Evolutionary conservation across 345 rosid species (phyloP), one percentile per base, ranked within the genome.

Genomic region (Dipteronia dyeriana): DNA sequence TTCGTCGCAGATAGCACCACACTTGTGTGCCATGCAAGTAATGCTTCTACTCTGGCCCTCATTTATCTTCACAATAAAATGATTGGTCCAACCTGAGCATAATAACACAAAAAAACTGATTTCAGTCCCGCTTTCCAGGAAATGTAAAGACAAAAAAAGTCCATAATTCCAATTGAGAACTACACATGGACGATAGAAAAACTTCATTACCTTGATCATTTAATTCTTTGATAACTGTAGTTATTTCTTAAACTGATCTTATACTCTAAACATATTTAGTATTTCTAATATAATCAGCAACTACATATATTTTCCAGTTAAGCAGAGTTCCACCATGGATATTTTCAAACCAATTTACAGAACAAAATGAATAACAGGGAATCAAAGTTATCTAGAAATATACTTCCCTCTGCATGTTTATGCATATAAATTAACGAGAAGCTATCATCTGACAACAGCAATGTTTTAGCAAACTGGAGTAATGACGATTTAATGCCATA

Each of bases 21-120:
- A 86, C 39, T 79, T 75, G 75, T 53, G 76, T 47, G 53, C 80
- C 88, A 86, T 86, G 85, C 88, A 86, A 66, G 57, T 77, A 54
- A 86, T 79, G 53, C 79, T 80, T 75, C 80, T 83, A 75, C 88
- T 86, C 62, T 86, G 80, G 54, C 88, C 88, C 65, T 81, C 85
- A 26, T 81, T 83, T 79, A 86, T 86, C 83, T 81, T 81, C 80
- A 86, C 85, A 72, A 78, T 75, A 63, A 86, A 86, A 75, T 86
- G 80, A 39, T 71, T 70, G 43, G 83, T 82, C 88, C 88, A 86
- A 75, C 86, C 88, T 85, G 74, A 56, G 65, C 53, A 74, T 23
- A 79, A 68, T 49, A 19, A 73, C 12, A 38, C 20, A 66, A 39
- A 67, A 67, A 66, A 25, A 34, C 47, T 7, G 53, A 41, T 45